Evolutionary conservation across 192 early-diverging fungal genomes (phyloP).

Genomic region (Helicostylum pulchrum): DNA sequence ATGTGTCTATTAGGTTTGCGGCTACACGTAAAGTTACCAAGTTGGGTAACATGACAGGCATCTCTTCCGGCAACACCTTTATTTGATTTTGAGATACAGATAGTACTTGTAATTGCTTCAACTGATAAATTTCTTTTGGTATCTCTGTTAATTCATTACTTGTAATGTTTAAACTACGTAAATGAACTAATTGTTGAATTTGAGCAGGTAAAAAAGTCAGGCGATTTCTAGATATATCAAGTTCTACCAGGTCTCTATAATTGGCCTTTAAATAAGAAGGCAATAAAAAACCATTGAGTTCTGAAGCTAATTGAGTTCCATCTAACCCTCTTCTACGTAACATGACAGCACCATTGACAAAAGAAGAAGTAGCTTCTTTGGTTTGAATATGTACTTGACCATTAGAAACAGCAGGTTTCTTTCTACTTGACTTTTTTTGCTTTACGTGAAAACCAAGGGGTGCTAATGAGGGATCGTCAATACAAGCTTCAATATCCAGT

Average conservation of each 20-base stretch:
- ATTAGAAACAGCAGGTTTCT: too few species aligned
- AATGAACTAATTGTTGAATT: slow-evolving; percentile 31
- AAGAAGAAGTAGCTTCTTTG: background rate
- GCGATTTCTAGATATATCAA: slow-evolving; percentile 54
- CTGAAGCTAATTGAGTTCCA: slow-evolving; percentile 34
- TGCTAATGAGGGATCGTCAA: slow-evolving; percentile 52
- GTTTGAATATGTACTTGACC: slow-evolving; percentile 2
- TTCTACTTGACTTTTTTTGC: background rate
- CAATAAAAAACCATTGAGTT: slow-evolving; percentile 25
- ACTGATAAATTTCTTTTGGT: slow-evolving; percentile 42
- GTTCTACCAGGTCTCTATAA: slow-evolving; percentile 38
- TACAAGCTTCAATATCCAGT: slow-evolving; percentile 54
- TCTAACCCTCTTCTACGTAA: slow-evolving; percentile 42
- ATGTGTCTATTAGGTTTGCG: slow-evolving; percentile 41
- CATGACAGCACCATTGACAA: slow-evolving; percentile 16
- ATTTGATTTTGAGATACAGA: slow-evolving; percentile 51
- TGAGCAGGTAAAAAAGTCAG: slow-evolving; percentile 40
- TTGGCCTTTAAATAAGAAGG: background rate
- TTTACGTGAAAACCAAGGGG: slow-evolving; percentile 48
- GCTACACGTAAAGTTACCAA: slow-evolving; percentile 40
- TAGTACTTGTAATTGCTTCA: slow-evolving; percentile 42
- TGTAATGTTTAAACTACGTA: slow-evolving; percentile 43
- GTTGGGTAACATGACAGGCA: slow-evolving; percentile 36
- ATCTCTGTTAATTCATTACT: slow-evolving; percentile 47
- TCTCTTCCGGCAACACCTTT: slow-evolving; percentile 31